Conservation (phyloP, 306 rosid species). For the Hippophae tibetana region DNA sequence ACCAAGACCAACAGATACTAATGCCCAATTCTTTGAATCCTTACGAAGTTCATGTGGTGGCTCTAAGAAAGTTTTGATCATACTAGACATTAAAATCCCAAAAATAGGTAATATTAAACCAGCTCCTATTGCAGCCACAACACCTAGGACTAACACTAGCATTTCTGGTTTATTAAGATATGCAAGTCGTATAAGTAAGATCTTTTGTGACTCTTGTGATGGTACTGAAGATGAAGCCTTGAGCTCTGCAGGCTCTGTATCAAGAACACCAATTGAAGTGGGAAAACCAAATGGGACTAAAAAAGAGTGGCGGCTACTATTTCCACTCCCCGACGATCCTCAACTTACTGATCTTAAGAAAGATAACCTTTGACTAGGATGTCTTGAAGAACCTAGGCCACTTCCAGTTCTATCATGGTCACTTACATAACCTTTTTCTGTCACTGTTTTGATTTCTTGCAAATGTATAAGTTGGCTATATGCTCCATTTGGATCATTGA, state of each 20-base stretch:
- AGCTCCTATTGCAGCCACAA: constrained; percentile 41
- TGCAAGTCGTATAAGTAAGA: constrained; percentile 43
- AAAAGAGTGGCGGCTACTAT: constrained; percentile 21
- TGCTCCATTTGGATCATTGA: not conserved
- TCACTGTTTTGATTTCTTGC: constrained; percentile 33
- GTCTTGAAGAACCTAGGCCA: constrained; percentile 24
- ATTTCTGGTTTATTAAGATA: constrained; percentile 73
- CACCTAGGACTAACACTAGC: constrained; percentile 44
- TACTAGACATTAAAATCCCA: constrained; percentile 37
- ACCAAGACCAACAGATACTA: constrained; percentile 36
- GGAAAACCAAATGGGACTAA: constrained; percentile 14
- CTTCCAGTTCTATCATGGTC: constrained; percentile 27
- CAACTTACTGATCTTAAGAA: constrained; percentile 38
- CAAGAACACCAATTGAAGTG: constrained; percentile 9
- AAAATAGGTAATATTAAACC: constrained; percentile 40
- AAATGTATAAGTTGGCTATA: constrained; percentile 1
- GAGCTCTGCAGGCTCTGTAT: no score
- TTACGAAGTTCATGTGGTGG: constrained; percentile 43
- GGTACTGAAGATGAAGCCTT: constrained; percentile 19
- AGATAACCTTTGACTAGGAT: not conserved
- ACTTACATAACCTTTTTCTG: constrained; percentile 23
- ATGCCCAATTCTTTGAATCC: constrained; percentile 61
- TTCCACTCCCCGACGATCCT: constrained; percentile 50
- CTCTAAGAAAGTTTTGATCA: constrained; percentile 49
- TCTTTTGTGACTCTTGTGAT: constrained; percentile 23